Percentiles rank a stretch among this genome's conserved stretches.
phyloP scores from a whole-genome alignment of 2,329 filamentous ascomycete genomes.

The Penicillium glabrum region DNA sequence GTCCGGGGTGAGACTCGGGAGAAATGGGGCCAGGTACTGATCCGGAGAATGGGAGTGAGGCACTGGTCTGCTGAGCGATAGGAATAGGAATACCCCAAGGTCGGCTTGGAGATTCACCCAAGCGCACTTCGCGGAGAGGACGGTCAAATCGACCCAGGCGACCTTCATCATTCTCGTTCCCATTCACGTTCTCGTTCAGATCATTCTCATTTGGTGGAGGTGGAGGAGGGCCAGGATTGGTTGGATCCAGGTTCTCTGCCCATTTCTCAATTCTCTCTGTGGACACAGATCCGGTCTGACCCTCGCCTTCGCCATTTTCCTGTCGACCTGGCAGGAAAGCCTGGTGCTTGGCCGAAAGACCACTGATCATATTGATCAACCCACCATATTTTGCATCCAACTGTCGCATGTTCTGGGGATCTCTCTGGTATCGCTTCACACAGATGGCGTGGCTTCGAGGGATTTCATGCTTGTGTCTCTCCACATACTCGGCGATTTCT shows the following conservation, averaged over 20 bases:
- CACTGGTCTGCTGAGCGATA: constrained; percentile 40
- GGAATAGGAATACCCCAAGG: constrained; percentile 92
- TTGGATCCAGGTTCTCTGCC: constrained; percentile 72
- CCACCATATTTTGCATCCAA: constrained; percentile 93
- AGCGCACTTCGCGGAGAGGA: constrained; percentile 81
- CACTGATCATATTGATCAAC: constrained; percentile 91
- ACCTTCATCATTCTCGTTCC: constrained; percentile 50
- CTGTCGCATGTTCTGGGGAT: constrained; percentile 79
- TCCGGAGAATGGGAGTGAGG: constrained; percentile 29
- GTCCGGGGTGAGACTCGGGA: constrained; percentile 16
- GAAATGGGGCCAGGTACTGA: constrained; percentile 18
- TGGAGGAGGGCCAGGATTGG: constrained; percentile 35
- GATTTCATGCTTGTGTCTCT: constrained; percentile 92
- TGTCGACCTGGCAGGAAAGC: constrained; percentile 69
- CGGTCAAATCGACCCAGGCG: constrained; percentile 78
- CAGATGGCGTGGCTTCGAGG: constrained; percentile 93
- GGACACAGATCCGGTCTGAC: constrained; percentile 46
- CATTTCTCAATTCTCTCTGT: constrained; percentile 79
- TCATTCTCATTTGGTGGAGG: constrained; percentile 44
- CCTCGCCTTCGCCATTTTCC: constrained; percentile 29
- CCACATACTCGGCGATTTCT: constrained; percentile 89
- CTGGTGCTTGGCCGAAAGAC: constrained; percentile 82
- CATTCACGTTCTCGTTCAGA: constrained; percentile 41
- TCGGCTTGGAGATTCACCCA: constrained; percentile 88
- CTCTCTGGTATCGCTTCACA: constrained; percentile 83